Conservation (phyloP, 768 basidiomycete genomes). For the Leccinellum luteum region DNA sequence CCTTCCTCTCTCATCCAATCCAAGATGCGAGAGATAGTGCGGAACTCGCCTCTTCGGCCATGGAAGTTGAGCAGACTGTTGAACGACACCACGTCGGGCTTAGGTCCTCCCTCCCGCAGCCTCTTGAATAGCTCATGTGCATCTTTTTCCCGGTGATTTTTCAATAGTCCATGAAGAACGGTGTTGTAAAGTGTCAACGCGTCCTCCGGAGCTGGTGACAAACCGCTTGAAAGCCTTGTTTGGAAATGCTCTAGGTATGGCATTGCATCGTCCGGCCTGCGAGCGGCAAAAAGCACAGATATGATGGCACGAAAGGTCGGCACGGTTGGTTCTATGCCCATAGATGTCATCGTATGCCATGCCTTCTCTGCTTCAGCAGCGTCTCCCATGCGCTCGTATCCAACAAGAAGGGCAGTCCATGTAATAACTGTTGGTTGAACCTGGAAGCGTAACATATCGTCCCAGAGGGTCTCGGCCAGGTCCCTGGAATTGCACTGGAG, state of each 20-base stretch:
- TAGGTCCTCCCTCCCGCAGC: conserved; percentile 52
- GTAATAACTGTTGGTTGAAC: conserved; percentile 52
- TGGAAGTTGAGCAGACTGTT: conserved; percentile 79
- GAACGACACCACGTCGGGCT: conserved; percentile 71
- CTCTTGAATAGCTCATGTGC: conserved; percentile 41
- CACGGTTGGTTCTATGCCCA: conserved; percentile 56
- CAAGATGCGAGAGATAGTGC: conserved; percentile 55
- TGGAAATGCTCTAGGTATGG: conserved; percentile 51
- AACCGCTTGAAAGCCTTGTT: conserved; percentile 11
- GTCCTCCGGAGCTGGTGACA: conserved; percentile 28
- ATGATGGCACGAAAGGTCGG: conserved; percentile 71
- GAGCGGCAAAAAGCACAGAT: conserved; percentile 52
- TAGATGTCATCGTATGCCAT: conserved; percentile 64
- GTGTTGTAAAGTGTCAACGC: conserved; percentile 64
- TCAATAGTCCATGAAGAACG: conserved; percentile 67
- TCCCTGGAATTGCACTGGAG: conserved; percentile 53
- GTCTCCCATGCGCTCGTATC: conserved; percentile 52
- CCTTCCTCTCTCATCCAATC: conserved; percentile 51
- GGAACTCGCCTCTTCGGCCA: conserved; percentile 60
- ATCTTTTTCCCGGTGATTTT: conserved; percentile 36
- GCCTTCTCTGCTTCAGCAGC: conserved; percentile 51
- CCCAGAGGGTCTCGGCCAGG: conserved; percentile 64
- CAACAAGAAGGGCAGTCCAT: conserved; percentile 73
- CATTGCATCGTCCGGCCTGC: conserved; percentile 50
- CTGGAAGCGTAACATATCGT: conserved; percentile 52